Conservation (phyloP, 768 basidiomycete species). For the Dioszegia aurantiaca region DNA sequence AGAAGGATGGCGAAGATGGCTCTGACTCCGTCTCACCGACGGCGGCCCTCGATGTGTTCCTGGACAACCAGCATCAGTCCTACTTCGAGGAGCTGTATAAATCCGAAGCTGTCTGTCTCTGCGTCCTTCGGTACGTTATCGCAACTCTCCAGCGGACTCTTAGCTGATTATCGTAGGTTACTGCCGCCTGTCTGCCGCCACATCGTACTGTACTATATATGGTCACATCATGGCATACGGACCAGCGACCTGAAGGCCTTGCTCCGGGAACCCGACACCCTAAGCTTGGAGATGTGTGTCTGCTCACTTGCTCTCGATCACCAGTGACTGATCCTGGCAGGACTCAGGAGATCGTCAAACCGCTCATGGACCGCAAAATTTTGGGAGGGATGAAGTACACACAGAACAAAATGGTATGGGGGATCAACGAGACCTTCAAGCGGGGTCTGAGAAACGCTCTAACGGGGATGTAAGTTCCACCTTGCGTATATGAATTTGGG, state of each 20-base stretch:
- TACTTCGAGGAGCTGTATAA: conserved; percentile 48
- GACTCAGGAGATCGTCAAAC: conserved; percentile 25
- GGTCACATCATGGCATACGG: conserved; percentile 35
- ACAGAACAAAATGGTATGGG: conserved; percentile 29
- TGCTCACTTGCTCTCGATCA: background rate
- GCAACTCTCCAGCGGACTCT: background rate
- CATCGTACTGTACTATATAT: conserved; percentile 45
- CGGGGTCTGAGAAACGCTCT: conserved; percentile 45
- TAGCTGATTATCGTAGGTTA: conserved; percentile 21
- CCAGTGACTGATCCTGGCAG: conserved; percentile 14
- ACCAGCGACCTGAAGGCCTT: conserved; percentile 33
- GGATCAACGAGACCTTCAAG: conserved; percentile 42
- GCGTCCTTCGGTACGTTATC: conserved; percentile 43
- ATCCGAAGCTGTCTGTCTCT: conserved; percentile 48
- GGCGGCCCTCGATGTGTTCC: conserved; percentile 43
- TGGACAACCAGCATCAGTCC: conserved; percentile 43
- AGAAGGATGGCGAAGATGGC: conserved; percentile 15
- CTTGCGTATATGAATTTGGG: background rate
- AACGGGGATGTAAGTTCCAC: conserved; percentile 42
- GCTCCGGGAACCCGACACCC: conserved; percentile 18
- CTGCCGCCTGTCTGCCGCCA: conserved; percentile 48
- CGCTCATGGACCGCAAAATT: conserved; percentile 35
- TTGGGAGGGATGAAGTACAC: conserved; percentile 22
- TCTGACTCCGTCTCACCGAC: conserved; percentile 26
- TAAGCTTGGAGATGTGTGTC: conserved; percentile 27